A percentile compares a stretch with the other conserved stretches of the same genome.
Conservation (phyloP, 2,329 filamentous ascomycete genomes). For the Chrysoporthe austroafricana region DNA sequence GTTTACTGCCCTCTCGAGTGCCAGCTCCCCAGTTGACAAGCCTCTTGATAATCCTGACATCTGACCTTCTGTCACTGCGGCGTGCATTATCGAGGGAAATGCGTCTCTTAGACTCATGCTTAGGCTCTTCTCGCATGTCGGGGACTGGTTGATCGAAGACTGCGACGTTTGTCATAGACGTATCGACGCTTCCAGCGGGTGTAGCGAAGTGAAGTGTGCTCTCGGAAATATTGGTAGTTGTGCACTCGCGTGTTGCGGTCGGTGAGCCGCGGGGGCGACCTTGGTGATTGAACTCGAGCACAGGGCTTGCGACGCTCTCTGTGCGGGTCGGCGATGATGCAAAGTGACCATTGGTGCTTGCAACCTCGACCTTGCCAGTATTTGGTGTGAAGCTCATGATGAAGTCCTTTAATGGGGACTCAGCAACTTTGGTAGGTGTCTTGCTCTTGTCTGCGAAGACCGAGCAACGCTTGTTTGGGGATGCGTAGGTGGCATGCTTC, state of each 20-base stretch:
- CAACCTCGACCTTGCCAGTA: constrained; percentile 30
- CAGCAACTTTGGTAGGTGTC: constrained; percentile 33
- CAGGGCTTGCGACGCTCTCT: not conserved
- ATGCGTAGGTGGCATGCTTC: constrained; percentile 5
- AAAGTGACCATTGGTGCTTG: not conserved
- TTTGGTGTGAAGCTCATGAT: constrained; percentile 34
- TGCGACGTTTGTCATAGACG: not conserved
- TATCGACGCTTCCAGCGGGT: not conserved
- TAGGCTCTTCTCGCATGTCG: constrained; percentile 31
- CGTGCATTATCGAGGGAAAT: constrained; percentile 36
- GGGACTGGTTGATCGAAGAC: constrained; percentile 37
- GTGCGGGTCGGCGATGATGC: not conserved
- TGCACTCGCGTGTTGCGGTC: not conserved
- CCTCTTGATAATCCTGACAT: constrained; percentile 22
- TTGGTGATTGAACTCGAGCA: not conserved
- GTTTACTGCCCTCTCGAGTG: constrained; percentile 25
- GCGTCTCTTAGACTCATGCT: constrained; percentile 38
- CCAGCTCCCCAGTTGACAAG: constrained; percentile 19
- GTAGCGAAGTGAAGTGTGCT: not conserved
- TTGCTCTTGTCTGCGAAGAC: constrained; percentile 9
- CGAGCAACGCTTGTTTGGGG: constrained; percentile 13
- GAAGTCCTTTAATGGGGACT: constrained; percentile 34
- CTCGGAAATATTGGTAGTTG: not conserved
- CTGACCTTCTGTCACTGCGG: constrained; percentile 34
- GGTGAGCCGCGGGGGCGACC: not conserved